Conservation (phyloP, 192 early-diverging fungal species). For the Coemansia sp. region DNA sequence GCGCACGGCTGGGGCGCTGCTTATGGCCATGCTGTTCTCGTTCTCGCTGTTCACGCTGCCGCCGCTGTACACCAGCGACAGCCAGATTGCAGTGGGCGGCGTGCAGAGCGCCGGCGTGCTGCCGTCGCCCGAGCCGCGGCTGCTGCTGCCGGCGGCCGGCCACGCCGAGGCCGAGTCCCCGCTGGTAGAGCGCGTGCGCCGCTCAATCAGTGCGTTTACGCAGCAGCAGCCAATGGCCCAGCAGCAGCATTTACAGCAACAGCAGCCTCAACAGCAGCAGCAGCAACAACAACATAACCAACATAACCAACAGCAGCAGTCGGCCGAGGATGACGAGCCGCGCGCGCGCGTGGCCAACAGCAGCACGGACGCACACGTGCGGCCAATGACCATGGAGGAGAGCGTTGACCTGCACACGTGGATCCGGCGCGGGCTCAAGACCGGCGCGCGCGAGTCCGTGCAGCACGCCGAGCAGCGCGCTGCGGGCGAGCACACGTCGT, state of each 20-base stretch:
- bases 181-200: conserved; percentile 40
- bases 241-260: conserved; percentile 9
- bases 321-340: conserved; percentile 7
- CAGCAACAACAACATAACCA: conserved; percentile 13
- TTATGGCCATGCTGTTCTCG: conserved; percentile 79
- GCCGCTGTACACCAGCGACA: conserved; percentile 38
- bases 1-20: conserved; percentile 25
- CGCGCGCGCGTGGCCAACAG: conserved; percentile 2
- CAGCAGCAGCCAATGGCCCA: conserved; percentile 2
- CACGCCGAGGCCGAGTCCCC: conserved; percentile 13
- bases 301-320: background rate
- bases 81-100: conserved; percentile 29
- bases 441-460: background rate
- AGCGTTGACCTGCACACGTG: conserved; percentile 43
- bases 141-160: conserved; percentile 17
- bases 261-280: background rate
- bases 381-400: conserved; percentile 49
- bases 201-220: conserved; percentile 29
- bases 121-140: conserved; percentile 20
- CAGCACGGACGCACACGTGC: conserved; percentile 16
- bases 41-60: conserved; percentile 80
- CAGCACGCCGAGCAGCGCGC: background rate
- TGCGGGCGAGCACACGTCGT: conserved; percentile 5
- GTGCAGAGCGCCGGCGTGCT: conserved; percentile 24
- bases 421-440: conserved; percentile 29